A percentile compares a stretch with the other conserved stretches of the same genome.
Evolutionary conservation across 2,329 filamentous ascomycete species (phyloP).

Genomic region (Capronia americana): DNA sequence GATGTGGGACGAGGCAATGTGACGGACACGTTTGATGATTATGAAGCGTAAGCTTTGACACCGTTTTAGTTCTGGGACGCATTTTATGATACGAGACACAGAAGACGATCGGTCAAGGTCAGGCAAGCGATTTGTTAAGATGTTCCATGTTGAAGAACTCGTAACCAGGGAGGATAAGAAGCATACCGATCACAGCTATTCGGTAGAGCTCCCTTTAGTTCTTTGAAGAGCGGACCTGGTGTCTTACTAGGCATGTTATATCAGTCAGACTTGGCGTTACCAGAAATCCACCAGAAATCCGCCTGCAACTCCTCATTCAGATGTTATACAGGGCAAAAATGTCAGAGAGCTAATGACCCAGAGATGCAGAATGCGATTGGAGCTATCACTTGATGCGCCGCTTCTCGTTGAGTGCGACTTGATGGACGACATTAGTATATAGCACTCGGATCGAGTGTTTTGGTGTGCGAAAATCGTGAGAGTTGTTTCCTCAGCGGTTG

Average conservation of each 20-base stretch:
- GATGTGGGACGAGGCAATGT: neutral
- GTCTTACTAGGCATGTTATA: neutral
- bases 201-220: neutral
- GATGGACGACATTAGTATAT: too few species aligned
- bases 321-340: too few species aligned
- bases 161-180: neutral
- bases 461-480: too few species aligned
- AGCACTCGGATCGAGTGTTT: too few species aligned
- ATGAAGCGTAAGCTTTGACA: neutral
- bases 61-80: neutral
- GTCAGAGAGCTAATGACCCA: too few species aligned
- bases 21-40: neutral
- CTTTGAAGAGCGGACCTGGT: neutral
- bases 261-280: neutral
- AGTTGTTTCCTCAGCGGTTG: too few species aligned
- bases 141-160: neutral
- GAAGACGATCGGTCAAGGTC: neutral
- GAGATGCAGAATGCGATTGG: too few species aligned
- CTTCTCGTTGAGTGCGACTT: too few species aligned
- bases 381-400: too few species aligned
- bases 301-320: too few species aligned
- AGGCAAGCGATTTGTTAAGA: neutral
- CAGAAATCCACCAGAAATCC: too few species aligned
- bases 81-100: neutral
- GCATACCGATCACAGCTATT: neutral